Conservation (phyloP, 2,329 filamentous ascomycete species). For the Trichophyton benhamiae region DNA sequence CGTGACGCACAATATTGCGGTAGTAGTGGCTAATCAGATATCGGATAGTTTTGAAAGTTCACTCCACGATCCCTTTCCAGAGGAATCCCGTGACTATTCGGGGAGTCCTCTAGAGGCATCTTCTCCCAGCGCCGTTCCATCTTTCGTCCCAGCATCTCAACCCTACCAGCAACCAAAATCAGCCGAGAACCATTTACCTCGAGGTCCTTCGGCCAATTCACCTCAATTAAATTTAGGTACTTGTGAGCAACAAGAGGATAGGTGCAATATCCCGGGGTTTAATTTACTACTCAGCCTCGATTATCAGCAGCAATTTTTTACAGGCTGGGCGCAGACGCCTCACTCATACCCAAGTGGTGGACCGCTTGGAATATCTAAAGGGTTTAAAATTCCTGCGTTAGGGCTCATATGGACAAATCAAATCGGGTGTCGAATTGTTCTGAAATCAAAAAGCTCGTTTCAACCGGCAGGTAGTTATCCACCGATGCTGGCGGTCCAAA, state of each 20-base stretch:
- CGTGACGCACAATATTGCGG: slow-evolving; percentile 58
- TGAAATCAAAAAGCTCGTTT: slow-evolving; percentile 42
- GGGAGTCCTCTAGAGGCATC: not conserved
- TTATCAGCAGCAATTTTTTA: slow-evolving; percentile 90
- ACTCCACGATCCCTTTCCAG: slow-evolving; percentile 12
- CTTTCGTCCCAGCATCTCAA: not conserved
- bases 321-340: slow-evolving; percentile 68
- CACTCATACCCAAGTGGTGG: slow-evolving; percentile 14
- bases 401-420: slow-evolving; percentile 88
- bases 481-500: not conserved
- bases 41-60: slow-evolving; percentile 61
- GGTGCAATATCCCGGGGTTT: slow-evolving; percentile 23
- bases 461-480: not conserved
- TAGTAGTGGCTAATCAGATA: slow-evolving; percentile 93
- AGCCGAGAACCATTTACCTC: not conserved
- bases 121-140: not conserved
- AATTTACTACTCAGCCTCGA: slow-evolving; percentile 57
- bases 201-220: not conserved
- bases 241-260: slow-evolving; percentile 9
- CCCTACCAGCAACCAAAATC: not conserved
- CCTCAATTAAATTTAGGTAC: not conserved
- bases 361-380: not conserved
- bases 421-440: slow-evolving; percentile 66
- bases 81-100: slow-evolving; percentile 1
- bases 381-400: slow-evolving; percentile 65